Conservation (phyloP, 2,329 filamentous ascomycete species). For the Colletotrichum sp. region DNA sequence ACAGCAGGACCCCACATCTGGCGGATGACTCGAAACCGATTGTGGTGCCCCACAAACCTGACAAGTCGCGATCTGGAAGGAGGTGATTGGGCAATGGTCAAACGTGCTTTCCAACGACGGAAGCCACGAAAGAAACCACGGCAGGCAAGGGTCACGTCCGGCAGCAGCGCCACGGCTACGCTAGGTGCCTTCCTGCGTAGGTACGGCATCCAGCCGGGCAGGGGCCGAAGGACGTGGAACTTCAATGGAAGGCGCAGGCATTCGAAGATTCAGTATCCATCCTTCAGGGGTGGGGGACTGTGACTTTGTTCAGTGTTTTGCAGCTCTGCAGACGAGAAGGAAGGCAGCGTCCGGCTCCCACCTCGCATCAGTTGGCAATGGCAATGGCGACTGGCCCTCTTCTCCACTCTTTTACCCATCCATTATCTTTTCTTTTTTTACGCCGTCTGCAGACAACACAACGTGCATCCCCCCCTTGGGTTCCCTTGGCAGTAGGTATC, state of each 20-base stretch:
- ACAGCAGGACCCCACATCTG: background rate
- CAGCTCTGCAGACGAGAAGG: background rate
- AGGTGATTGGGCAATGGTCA: background rate
- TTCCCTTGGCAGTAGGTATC: background rate
- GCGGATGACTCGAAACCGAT: conserved; percentile 10
- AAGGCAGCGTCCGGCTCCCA: background rate
- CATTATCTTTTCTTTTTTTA: background rate
- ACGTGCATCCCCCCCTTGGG: background rate
- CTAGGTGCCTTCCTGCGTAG: background rate
- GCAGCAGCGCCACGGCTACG: background rate
- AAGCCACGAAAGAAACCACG: background rate
- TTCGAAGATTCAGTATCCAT: background rate
- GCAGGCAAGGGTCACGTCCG: background rate
- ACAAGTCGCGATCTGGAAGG: background rate
- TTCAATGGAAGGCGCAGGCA: background rate
- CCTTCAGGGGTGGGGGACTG: background rate
- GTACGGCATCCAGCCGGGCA: background rate
- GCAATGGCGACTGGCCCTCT: background rate
- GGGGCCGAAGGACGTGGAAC: background rate
- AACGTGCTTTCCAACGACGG: background rate
- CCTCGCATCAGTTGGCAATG: background rate
- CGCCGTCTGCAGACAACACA: conserved; percentile 5
- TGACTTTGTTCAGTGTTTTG: background rate
- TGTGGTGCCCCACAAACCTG: background rate
- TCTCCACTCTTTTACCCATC: background rate